phyloP scores from a whole-genome alignment of 345 rosid genomes.

The Populus nigra region DNA sequence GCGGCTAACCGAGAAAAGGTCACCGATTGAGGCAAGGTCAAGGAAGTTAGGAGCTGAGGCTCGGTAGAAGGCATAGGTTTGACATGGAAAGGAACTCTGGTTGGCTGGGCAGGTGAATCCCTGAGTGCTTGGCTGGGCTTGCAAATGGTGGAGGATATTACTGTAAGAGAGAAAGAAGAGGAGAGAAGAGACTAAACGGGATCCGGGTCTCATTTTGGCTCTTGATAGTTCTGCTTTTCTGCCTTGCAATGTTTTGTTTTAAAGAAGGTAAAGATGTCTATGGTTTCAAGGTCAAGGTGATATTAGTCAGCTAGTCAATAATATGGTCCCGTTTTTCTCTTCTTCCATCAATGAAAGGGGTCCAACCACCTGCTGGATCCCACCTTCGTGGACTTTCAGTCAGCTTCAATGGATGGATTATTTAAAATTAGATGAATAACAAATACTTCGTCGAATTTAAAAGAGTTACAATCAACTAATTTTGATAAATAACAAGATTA shows the following conservation, averaged over 20 bases:
- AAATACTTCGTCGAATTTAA: too few species aligned
- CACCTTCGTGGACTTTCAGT: not conserved
- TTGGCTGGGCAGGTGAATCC: conserved; percentile 42
- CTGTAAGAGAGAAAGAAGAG: conserved; percentile 21
- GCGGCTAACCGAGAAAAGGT: conserved; percentile 60
- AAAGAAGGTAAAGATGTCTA: too few species aligned
- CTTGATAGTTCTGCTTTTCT: not conserved
- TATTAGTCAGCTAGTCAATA: not conserved
- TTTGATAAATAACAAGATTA: too few species aligned
- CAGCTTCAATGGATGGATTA: not conserved
- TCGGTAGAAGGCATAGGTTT: conserved; percentile 52
- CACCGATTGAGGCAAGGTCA: conserved; percentile 57
- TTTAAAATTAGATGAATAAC: too few species aligned
- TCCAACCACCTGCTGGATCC: not conserved
- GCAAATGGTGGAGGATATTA: conserved; percentile 10
- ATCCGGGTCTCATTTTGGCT: conserved; percentile 19
- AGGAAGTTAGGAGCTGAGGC: conserved; percentile 43
- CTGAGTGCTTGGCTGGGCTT: conserved; percentile 45
- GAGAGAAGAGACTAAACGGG: conserved; percentile 21
- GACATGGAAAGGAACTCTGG: conserved; percentile 52
- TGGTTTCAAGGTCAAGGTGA: not conserved
- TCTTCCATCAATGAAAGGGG: not conserved
- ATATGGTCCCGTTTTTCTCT: not conserved
- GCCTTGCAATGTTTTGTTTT: not conserved
- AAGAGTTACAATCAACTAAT: too few species aligned